phyloP scores from a whole-genome alignment of 208 protist species.

The Leishmania mexicana region DNA sequence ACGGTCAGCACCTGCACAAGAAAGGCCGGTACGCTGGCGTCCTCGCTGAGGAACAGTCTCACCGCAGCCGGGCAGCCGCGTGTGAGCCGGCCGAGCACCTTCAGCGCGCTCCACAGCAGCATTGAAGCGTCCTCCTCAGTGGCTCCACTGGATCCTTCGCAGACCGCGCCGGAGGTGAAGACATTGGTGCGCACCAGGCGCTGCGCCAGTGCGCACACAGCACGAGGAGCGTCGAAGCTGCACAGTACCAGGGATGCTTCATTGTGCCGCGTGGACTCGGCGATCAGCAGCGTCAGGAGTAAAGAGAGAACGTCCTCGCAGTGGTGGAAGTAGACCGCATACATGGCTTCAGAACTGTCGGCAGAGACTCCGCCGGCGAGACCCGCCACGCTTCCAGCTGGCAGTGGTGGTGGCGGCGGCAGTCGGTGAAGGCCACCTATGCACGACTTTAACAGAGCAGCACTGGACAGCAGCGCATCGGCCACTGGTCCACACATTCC shows the following conservation, averaged over 20 bases:
- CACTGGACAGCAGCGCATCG: constrained; percentile 25
- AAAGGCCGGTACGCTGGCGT: constrained; percentile 8
- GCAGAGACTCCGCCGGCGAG: not conserved
- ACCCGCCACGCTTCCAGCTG: not conserved
- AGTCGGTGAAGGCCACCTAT: constrained; percentile 7
- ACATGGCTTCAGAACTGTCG: constrained; percentile 11
- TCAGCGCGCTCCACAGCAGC: constrained; percentile 31
- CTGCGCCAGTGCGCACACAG: constrained; percentile 30
- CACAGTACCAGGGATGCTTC: constrained; percentile 44
- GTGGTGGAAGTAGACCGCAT: not conserved
- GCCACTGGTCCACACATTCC: constrained; percentile 17
- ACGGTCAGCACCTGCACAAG: constrained; percentile 38
- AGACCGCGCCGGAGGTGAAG: constrained; percentile 6
- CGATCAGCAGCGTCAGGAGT: constrained; percentile 20
- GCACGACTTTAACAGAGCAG: constrained; percentile 14
- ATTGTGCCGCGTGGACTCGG: constrained; percentile 4
- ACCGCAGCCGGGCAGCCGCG: constrained; percentile 29
- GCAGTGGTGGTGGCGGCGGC: not conserved
- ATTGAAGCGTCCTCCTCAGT: constrained; percentile 24
- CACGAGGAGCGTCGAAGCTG: constrained; percentile 38
- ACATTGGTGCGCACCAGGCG: constrained; percentile 10
- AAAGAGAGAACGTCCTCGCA: constrained; percentile 17
- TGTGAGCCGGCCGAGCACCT: constrained; percentile 34
- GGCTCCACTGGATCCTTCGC: constrained; percentile 1
- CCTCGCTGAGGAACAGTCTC: constrained; percentile 25